phyloP scores from a whole-genome alignment of 192 early-diverging fungal species.

The Jimgerdemannia lactiflua region DNA sequence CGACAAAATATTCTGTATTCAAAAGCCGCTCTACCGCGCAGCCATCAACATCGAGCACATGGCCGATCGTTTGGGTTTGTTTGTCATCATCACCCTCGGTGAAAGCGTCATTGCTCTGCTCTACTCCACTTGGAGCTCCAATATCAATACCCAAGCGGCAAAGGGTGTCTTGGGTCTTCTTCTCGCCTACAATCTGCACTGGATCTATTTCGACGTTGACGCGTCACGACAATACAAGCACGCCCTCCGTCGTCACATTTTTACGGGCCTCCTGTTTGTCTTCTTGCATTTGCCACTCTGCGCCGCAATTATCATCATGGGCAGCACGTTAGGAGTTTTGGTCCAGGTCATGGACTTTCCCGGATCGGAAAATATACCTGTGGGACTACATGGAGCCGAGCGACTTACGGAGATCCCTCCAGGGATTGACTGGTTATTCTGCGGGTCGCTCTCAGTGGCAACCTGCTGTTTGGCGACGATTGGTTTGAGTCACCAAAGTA shows the following conservation, averaged over 20 bases:
- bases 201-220: slow-evolving; percentile 43
- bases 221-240: slow-evolving; percentile 31
- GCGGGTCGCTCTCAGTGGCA: slow-evolving; percentile 4
- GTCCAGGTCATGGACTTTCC: slow-evolving; percentile 11
- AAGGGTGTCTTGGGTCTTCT: slow-evolving; percentile 32
- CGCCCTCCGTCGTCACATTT: slow-evolving; percentile 27
- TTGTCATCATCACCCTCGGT: slow-evolving; percentile 29
- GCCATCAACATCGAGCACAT: slow-evolving; percentile 41
- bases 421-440: slow-evolving; percentile 8
- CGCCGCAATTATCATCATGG: neutral
- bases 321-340: slow-evolving; percentile 1
- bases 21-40: slow-evolving; percentile 10
- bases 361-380: neutral
- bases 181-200: slow-evolving; percentile 35
- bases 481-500: slow-evolving; percentile 20
- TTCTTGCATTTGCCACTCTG: slow-evolving; percentile 25
- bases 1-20: neutral
- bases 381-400: neutral
- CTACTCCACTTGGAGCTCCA: slow-evolving; percentile 13
- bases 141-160: slow-evolving; percentile 12
- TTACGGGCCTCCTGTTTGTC: slow-evolving; percentile 28
- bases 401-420: neutral
- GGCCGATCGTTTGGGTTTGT: slow-evolving; percentile 31
- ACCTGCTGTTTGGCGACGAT: slow-evolving; percentile 18
- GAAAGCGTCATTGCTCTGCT: slow-evolving; percentile 32